Base-by-base conservation (phyloP, 108 stramenopile species). In the Parietichytrium sp. region DNA sequence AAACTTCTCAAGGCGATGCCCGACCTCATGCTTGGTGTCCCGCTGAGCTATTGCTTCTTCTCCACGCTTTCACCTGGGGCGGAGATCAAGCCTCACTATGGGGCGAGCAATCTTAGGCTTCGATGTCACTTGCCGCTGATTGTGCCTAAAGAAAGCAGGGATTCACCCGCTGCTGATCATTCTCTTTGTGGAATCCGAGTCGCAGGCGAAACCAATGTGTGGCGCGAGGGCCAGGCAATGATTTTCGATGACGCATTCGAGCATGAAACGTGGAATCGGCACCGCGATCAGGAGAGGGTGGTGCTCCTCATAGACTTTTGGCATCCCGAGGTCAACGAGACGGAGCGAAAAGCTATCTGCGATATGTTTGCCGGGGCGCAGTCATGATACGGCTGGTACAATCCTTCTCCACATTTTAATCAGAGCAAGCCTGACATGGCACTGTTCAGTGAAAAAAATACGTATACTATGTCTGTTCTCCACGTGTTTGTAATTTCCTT, bases 161-260 rank as follows among this genome's bases (percentile, higher is more conserved):
- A n/a, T n/a, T n/a, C n/a, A n/a, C n/a, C n/a, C n/a, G n/a, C n/a
- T n/a, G n/a, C n/a, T n/a, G 52, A 23, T 49, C 47, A 51, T 18
- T 52, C 26, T 8, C 78, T 79, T 18, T 94, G 92, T 84, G 98
- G 96, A 18, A 95, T 99, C 26, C 85, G 93, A 18, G 95, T 99
- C 3, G 98, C 91, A n/a, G 88, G 84, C 48, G 83, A 93, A 77
- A 81, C 78, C 8, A 85, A 91, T 29, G 79, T 86, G 15, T 99
- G 97, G 96, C 54, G 80, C 16, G 90, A 90, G 51, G 95, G 94
- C 12, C 84, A 92, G 49, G 93, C 94, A 0, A 8, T 99, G 38
- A 90, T 98, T 0, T 91, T 99, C 42, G 98, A 99, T 81, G 98
- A 99, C 88, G 86, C 91, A 52, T 99, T 92, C 82, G 93, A 96